Percentiles rank a stretch among this genome's conserved stretches.
Evolutionary conservation across 106 monocot species (phyloP).

Genomic region (Allium fistulosum): DNA sequence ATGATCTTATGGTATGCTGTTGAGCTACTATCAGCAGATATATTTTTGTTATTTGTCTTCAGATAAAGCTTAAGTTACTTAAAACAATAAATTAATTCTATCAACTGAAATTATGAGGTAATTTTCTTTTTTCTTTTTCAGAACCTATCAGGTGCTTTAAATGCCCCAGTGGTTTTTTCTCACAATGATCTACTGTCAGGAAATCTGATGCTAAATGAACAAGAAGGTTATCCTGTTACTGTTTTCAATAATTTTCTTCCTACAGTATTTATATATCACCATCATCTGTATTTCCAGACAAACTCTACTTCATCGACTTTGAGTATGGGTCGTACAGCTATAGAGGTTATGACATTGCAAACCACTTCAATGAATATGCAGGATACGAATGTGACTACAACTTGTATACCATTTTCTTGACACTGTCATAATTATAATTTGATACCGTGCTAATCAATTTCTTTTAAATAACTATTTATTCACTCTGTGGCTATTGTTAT

Average conservation of each 20-base stretch:
- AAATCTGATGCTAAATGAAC: constrained; percentile 83
- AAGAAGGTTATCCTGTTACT: constrained; percentile 51
- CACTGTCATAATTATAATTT: neutral
- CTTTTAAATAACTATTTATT: neutral
- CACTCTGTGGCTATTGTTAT: constrained; percentile 1
- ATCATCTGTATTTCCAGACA: constrained; percentile 32
- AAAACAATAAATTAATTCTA: neutral
- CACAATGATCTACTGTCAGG: constrained; percentile 97
- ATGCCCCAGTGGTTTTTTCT: constrained; percentile 71
- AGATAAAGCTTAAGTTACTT: constrained; percentile 3
- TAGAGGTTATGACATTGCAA: constrained; percentile 96
- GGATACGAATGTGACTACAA: constrained; percentile 83
- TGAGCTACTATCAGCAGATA: no score
- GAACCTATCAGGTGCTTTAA: constrained; percentile 50
- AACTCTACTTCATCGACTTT: constrained; percentile 92
- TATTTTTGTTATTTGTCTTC: neutral
- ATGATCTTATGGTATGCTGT: constrained; percentile 59
- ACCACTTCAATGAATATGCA: constrained; percentile 99
- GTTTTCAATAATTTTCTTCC: neutral
- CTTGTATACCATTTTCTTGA: constrained; percentile 36
- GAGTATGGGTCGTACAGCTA: constrained; percentile 99
- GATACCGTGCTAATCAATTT: neutral
- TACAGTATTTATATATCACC: neutral
- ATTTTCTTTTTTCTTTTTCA: constrained; percentile 9
- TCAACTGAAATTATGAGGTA: neutral